These are phyloP conservation scores for Pseudoneurospora amorphoporcata DNA, from an alignment of 495 filamentous ascomycete genomes.

Conservation along the genomic window DNA sequence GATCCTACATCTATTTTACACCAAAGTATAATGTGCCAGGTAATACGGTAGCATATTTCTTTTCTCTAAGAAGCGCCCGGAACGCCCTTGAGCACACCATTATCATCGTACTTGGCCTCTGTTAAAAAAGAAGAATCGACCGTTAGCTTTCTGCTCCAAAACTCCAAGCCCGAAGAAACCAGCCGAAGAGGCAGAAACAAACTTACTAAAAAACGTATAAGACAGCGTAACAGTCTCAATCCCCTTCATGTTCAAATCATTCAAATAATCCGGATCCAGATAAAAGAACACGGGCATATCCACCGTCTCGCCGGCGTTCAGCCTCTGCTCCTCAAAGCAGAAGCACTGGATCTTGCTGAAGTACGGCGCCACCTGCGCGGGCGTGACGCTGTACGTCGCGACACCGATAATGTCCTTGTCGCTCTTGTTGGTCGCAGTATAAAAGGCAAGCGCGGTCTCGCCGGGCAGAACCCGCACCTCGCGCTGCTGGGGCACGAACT, in stretches of 20 bases:
- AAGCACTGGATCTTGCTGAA: conserved; percentile 99
- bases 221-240: conserved; percentile 91
- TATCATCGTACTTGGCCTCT: conserved; percentile 84
- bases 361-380: conserved; percentile 90
- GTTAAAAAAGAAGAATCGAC: neutral
- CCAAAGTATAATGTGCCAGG: neutral
- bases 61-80: neutral
- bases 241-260: conserved; percentile 83
- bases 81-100: conserved; percentile 41
- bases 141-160: conserved; percentile 9
- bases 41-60: neutral
- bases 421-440: conserved; percentile 87
- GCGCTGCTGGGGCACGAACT: conserved; percentile 91
- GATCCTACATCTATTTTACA: neutral
- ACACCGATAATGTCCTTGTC: conserved; percentile 92
- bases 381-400: conserved; percentile 94
- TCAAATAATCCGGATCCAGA: conserved; percentile 89
- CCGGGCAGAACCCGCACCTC: conserved; percentile 93
- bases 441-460: conserved; percentile 96
- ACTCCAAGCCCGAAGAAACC: neutral
- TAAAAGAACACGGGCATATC: conserved; percentile 99
- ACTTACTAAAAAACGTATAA: conserved; percentile 98
- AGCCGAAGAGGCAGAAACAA: conserved; percentile 1
- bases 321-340: conserved; percentile 90
- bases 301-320: conserved; percentile 92